phyloP scores from a whole-genome alignment of 1,284 basidiomycete species.

The Ustilago loliicola region DNA sequence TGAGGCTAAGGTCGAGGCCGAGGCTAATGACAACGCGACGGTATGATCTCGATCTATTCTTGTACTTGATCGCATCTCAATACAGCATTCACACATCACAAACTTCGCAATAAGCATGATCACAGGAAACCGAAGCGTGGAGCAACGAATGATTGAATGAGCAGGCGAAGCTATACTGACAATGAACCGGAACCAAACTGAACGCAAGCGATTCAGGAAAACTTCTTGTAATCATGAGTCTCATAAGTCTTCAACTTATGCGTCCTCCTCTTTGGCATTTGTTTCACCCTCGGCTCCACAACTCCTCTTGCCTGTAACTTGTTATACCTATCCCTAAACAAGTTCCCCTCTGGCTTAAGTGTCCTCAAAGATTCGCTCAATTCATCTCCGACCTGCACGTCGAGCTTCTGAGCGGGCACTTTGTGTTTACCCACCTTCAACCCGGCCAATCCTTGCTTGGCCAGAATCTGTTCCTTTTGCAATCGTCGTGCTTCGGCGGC shows the following conservation, averaged over 20 bases:
- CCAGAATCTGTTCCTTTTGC: constrained; percentile 37
- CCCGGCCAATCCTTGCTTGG: constrained; percentile 53
- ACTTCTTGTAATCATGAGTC: constrained; percentile 57
- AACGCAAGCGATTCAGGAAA: constrained; percentile 11
- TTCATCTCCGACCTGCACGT: constrained; percentile 92
- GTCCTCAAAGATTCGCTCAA: constrained; percentile 86
- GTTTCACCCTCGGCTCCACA: constrained; percentile 77
- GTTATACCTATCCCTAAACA: constrained; percentile 89
- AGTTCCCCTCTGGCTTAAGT: constrained; percentile 91
- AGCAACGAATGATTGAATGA: background rate
- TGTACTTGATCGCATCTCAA: constrained; percentile 1
- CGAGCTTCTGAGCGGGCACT: constrained; percentile 64
- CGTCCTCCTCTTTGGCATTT: constrained; percentile 23
- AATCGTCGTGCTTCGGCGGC: constrained; percentile 36
- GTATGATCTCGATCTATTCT: background rate
- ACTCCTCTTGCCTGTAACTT: constrained; percentile 83
- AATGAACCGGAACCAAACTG: no score
- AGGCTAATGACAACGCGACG: background rate
- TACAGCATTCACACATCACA: background rate
- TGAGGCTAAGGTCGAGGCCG: background rate
- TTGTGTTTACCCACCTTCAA: constrained; percentile 51
- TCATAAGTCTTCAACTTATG: constrained; percentile 43
- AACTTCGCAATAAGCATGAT: background rate
- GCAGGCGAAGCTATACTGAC: background rate
- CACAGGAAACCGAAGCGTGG: background rate